These are phyloP conservation scores for Carnegiea gigantea DNA, from an alignment of 179 eudicot species.

Conservation along the genomic window DNA sequence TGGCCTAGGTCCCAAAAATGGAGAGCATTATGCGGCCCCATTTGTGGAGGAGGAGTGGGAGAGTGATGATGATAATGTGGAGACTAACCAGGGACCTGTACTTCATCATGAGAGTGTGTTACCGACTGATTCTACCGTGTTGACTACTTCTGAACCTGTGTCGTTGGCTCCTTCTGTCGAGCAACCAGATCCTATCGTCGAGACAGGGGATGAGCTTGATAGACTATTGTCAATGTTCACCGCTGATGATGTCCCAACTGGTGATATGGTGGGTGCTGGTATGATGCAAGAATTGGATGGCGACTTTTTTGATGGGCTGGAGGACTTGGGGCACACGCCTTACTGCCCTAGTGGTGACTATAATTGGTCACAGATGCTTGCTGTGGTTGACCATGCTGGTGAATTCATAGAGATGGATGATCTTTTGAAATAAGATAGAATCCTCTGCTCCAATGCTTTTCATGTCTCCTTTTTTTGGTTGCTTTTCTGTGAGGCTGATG, in stretches of 20 bases:
- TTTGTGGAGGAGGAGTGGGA: constrained; percentile 78
- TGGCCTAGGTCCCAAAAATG: constrained; percentile 72
- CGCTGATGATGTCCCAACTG: background rate
- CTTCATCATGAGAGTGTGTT: background rate
- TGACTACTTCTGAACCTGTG: too few relatives aligned
- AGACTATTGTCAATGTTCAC: constrained; percentile 2
- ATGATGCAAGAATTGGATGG: background rate
- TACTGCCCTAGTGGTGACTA: too few relatives aligned
- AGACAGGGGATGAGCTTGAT: constrained; percentile 22
- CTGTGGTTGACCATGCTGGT: background rate
- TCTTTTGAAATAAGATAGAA: background rate
- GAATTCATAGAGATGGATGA: background rate
- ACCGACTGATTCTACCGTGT: too few relatives aligned
- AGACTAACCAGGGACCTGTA: background rate
- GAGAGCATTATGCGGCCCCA: constrained; percentile 80
- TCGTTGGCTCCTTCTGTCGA: too few relatives aligned
- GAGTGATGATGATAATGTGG: constrained; percentile 30
- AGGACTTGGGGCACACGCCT: background rate
- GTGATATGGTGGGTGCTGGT: background rate
- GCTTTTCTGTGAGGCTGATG: too few relatives aligned
- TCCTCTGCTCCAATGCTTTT: too few relatives aligned
- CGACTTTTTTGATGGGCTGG: constrained; percentile 17
- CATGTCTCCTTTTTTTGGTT: too few relatives aligned
- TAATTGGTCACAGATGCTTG: background rate
- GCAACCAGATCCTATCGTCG: background rate